Evolutionary conservation across 177 flowering plant genomes (phyloP).

Genomic region (Telopea speciosissima): DNA sequence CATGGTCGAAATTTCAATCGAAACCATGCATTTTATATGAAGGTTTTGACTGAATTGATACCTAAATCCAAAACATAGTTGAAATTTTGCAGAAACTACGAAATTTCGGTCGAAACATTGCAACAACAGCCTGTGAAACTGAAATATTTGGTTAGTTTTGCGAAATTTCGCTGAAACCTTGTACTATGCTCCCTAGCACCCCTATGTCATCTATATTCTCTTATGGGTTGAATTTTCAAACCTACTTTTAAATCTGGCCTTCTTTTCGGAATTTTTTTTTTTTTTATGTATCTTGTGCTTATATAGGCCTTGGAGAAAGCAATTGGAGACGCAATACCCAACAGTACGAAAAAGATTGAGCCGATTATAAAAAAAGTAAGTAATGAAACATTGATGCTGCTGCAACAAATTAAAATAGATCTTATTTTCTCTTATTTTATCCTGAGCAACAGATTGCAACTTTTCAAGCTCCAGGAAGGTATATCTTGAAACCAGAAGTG

Average conservation of each 20-base stretch:
- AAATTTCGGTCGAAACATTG: too few species aligned
- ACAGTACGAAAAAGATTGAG: constrained; percentile 54
- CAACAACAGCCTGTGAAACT: too few species aligned
- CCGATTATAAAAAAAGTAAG: constrained; percentile 67
- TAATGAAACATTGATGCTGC: constrained; percentile 12
- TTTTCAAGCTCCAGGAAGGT: constrained; percentile 77
- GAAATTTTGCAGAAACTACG: too few species aligned
- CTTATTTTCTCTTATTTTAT: constrained; percentile 22
- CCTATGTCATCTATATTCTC: too few species aligned
- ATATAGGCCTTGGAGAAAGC: constrained; percentile 75
- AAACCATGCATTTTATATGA: too few species aligned
- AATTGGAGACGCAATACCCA: constrained; percentile 60
- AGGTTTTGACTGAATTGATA: too few species aligned
- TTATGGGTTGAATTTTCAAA: too few species aligned
- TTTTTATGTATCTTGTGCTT: not conserved
- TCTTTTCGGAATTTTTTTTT: not conserved
- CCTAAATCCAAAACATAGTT: too few species aligned
- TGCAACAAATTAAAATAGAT: constrained; percentile 2
- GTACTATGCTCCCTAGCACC: too few species aligned
- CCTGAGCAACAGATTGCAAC: constrained; percentile 73
- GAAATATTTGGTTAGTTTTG: too few species aligned
- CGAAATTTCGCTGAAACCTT: too few species aligned
- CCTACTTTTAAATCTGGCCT: not conserved
- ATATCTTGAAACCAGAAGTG: constrained; percentile 58
- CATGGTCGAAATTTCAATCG: too few species aligned